A percentile compares a stretch with the other conserved stretches of the same genome.
These are phyloP conservation scores for Suillus americanus DNA, from an alignment of 768 basidiomycete genomes.

Conservation along the genomic window DNA sequence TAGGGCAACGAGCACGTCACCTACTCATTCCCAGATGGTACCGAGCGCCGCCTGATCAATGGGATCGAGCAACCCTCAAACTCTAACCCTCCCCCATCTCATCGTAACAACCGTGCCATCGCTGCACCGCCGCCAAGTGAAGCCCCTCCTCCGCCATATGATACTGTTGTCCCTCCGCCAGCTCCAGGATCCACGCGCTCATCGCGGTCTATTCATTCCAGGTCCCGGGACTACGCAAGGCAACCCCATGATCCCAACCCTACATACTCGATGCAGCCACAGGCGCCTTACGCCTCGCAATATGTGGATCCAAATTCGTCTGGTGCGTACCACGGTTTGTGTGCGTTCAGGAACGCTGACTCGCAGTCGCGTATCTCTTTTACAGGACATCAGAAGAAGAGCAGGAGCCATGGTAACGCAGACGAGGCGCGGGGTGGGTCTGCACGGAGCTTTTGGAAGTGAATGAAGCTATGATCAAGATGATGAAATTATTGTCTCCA, in stretches of 20 bases:
- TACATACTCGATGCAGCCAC: not conserved
- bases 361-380: not conserved
- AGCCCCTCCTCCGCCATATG: constrained; percentile 22
- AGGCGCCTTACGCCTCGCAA: not conserved
- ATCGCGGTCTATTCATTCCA: not conserved
- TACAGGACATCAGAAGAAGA: not conserved
- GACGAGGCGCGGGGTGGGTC: constrained; percentile 9
- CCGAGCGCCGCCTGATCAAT: constrained; percentile 64
- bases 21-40: constrained; percentile 65
- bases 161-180: constrained; percentile 6
- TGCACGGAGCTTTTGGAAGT: constrained; percentile 14
- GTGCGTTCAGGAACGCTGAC: not conserved
- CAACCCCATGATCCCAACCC: not conserved
- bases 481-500: constrained; percentile 8
- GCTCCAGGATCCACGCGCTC: not conserved
- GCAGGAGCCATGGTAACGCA: constrained; percentile 7
- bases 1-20: constrained; percentile 79
- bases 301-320: not conserved
- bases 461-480: not conserved
- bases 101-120: constrained; percentile 1
- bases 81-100: constrained; percentile 15
- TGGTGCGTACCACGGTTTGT: not conserved
- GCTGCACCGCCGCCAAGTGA: not conserved
- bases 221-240: not conserved
- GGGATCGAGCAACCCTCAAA: constrained; percentile 48